Evolutionary conservation across 2,329 filamentous ascomycete species (phyloP), one percentile per base, ranked within the genome.

Genomic region (Myriosclerotinia scirpicola): DNA sequence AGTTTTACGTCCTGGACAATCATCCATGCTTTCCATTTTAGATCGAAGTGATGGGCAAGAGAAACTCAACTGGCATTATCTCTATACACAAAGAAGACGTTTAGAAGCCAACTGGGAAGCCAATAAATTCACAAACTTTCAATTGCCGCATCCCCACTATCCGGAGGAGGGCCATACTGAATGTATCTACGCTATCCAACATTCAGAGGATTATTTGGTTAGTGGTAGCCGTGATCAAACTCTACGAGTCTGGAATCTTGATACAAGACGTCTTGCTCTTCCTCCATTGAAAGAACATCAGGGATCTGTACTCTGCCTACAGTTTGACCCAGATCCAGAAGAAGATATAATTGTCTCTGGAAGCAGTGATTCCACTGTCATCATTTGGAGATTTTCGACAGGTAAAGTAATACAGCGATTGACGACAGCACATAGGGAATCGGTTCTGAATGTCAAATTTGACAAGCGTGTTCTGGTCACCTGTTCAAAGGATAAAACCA

Each of bases 321-420:
- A 99, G 75, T 99, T 98, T 75, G 95, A 99, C 75, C 89, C 93
- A 4, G 87, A 90, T 62, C 90, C 92, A 0, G 86, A 90, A 17
- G 91, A 98, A 75, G 94, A 98, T 74, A 80, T 99, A 50, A 90
- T 99, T n/a, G 90, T 97, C 12, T 97, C 93, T 9, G 95, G 94
- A 48, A 97, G 94, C 74, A 97, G 93, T 73, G 95, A 99, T 78
- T 91, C 90, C 56, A 89, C 90, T 69, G 88, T 99, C 64, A 94
- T 97, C 66, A 80, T 98, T 17, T 98, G 94, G 95, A 87, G 84
- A 60, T 98, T 98, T 75, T 97, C 93, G 0, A 98, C 93, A 0
- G 95, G 95, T 4, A 82, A 93, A 74, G 85, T 92, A 46, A 79
- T 98, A 15, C 90, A 93, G 74, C 87, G 87, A 67, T 85, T 98